These are phyloP conservation scores for Cyberlindnera americana DNA, from an alignment of 805 yeast genomes.

Conservation along the genomic window DNA sequence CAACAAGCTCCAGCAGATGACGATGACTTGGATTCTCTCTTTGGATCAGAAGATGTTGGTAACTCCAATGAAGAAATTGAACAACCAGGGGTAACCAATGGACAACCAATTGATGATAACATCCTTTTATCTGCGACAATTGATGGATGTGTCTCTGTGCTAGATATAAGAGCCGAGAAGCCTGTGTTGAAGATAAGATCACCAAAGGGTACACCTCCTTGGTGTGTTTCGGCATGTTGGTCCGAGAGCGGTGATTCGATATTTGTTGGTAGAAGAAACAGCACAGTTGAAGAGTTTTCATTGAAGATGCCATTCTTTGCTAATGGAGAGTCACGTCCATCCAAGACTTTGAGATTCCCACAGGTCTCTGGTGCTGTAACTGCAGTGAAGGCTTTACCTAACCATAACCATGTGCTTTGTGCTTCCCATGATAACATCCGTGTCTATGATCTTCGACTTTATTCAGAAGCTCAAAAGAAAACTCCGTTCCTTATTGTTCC, in stretches of 20 bases:
- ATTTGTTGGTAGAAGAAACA: conserved; percentile 86
- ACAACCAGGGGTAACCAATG: not conserved
- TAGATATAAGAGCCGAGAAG: conserved; percentile 66
- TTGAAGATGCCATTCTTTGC: conserved; percentile 49
- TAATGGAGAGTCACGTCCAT: conserved; percentile 43
- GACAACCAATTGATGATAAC: conserved; percentile 33
- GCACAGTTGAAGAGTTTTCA: conserved; percentile 75
- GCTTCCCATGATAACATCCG: conserved; percentile 91
- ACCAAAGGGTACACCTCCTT: conserved; percentile 76
- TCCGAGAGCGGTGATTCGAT: conserved; percentile 74
- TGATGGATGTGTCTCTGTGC: conserved; percentile 75
- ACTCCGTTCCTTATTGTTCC: conserved; percentile 86
- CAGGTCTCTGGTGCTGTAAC: conserved; percentile 88
- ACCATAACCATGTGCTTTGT: conserved; percentile 72
- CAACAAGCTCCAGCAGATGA: conserved; percentile 27
- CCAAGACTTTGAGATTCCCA: conserved; percentile 69
- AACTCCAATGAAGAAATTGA: conserved; percentile 30
- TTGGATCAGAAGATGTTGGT: conserved; percentile 51
- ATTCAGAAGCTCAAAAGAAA: conserved; percentile 34
- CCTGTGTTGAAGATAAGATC: conserved; percentile 48
- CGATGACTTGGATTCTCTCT: conserved; percentile 51
- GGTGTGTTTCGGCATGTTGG: conserved; percentile 93
- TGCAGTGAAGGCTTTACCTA: conserved; percentile 75
- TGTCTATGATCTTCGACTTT: conserved; percentile 65
- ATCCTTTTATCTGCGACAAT: conserved; percentile 76